Conservation (phyloP, 352 stramenopile species). For the Globisporangium uncinulatum region DNA sequence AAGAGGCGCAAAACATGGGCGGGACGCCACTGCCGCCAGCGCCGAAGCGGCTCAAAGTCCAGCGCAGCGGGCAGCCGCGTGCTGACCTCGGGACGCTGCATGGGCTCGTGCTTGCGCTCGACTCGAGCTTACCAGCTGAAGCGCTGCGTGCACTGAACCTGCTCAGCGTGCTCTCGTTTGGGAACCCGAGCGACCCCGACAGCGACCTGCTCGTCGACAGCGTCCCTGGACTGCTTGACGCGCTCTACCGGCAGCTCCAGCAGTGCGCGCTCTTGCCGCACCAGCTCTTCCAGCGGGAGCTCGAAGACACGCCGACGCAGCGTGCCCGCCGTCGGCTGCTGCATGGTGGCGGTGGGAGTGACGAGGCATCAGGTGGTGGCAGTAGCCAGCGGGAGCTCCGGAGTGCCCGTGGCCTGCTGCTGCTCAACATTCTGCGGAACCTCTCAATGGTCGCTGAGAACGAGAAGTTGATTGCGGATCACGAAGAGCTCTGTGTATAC, state of each 20-base stretch:
- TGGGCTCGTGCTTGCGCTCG: constrained; percentile 60
- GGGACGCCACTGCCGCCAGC: constrained; percentile 54
- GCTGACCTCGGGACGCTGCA: constrained; percentile 59
- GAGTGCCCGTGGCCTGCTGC: constrained; percentile 39
- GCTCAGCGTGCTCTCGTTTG: constrained; percentile 69
- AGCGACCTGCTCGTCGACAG: constrained; percentile 63
- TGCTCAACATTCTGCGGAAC: constrained; percentile 81
- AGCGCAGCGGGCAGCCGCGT: constrained; percentile 27
- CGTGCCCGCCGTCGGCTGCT: constrained; percentile 31
- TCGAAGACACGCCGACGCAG: constrained; percentile 5
- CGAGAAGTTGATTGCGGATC: constrained; percentile 51
- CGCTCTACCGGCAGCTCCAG: constrained; percentile 64
- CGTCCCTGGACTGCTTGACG: constrained; percentile 64
- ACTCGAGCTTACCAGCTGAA: constrained; percentile 54
- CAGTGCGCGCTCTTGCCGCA: constrained; percentile 41
- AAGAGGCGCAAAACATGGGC: constrained; percentile 55
- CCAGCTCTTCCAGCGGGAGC: constrained; percentile 15
- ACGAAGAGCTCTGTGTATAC: constrained; percentile 61
- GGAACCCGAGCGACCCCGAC: constrained; percentile 37
- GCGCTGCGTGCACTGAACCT: constrained; percentile 58
- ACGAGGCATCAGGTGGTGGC: no score
- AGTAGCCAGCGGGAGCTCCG: constrained; percentile 40
- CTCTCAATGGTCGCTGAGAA: constrained; percentile 69
- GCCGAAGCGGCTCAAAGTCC: constrained; percentile 64
- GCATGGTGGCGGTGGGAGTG: constrained; percentile 33